A percentile compares a stretch with the other conserved stretches of the same genome.
Conservation (phyloP, 768 basidiomycete species). For the Gymnopilus junonius region DNA sequence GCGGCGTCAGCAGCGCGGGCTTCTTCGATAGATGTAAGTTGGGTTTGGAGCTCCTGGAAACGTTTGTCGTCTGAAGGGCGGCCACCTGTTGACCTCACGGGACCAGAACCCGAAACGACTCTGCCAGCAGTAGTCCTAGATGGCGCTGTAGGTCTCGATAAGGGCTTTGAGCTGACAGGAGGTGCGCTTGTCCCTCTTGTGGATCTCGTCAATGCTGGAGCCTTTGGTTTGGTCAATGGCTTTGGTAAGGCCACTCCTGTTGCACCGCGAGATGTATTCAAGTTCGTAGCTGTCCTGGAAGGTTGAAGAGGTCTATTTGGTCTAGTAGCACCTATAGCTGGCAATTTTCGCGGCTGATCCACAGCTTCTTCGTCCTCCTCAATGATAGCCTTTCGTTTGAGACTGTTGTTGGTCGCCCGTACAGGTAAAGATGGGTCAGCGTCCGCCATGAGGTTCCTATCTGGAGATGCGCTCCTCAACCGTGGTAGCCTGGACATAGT, state of each 20-base stretch:
- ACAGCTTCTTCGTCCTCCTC: constrained; percentile 54
- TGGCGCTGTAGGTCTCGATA: constrained; percentile 27
- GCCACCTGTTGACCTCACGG: constrained; percentile 20
- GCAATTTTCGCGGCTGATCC: constrained; percentile 66
- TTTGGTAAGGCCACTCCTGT: constrained; percentile 31
- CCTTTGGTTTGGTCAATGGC: constrained; percentile 46
- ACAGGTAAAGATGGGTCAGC: constrained; percentile 33
- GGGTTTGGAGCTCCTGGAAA: constrained; percentile 55
- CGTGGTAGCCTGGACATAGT: constrained; percentile 50
- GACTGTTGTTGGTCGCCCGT: constrained; percentile 27
- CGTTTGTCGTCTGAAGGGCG: constrained; percentile 44
- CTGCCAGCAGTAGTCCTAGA: constrained; percentile 25
- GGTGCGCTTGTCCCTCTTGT: constrained; percentile 73
- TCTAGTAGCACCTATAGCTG: constrained; percentile 56
- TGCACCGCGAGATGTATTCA: constrained; percentile 27
- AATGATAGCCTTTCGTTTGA: constrained; percentile 49
- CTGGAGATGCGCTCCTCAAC: constrained; percentile 46
- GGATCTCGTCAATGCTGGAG: constrained; percentile 50
- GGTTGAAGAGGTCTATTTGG: constrained; percentile 53
- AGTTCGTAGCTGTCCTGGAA: constrained; percentile 47
- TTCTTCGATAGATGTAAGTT: constrained; percentile 53
- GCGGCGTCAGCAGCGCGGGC: constrained; percentile 59
- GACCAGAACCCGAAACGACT: constrained; percentile 29
- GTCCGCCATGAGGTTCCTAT: constrained; percentile 22
- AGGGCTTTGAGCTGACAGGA: constrained; percentile 43